Evolutionary conservation across 164 flowering plant genomes (phyloP).

Genomic region (Malania oleifera): DNA sequence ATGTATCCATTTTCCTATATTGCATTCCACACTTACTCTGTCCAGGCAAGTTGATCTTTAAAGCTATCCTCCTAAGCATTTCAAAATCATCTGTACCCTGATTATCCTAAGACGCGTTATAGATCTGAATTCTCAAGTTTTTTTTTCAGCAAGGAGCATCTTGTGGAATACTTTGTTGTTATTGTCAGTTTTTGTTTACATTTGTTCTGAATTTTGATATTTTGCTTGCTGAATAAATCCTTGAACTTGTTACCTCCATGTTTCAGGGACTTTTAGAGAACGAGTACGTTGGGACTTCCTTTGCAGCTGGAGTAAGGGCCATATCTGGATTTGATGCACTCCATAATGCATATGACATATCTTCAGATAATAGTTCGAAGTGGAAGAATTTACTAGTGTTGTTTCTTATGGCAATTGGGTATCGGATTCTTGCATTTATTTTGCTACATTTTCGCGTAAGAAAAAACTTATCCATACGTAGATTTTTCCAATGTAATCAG

Average conservation of each 20-base stretch:
- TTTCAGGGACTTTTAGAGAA: constrained; percentile 91
- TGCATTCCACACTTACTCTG: constrained; percentile 87
- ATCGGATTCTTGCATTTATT: constrained; percentile 56
- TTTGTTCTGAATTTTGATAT: no score
- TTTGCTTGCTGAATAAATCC: neutral
- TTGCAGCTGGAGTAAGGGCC: constrained; percentile 85
- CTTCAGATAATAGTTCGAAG: constrained; percentile 53
- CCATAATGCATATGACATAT: constrained; percentile 57
- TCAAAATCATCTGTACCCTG: no score
- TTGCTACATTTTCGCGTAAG: constrained; percentile 53
- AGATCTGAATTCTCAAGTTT: no score
- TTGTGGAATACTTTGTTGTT: no score
- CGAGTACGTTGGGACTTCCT: constrained; percentile 77
- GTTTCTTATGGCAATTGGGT: constrained; percentile 71
- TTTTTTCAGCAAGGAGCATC: no score
- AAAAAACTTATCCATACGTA: constrained; percentile 22
- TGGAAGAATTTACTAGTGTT: constrained; percentile 76
- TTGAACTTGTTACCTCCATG: constrained; percentile 1
- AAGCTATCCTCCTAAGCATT: neutral
- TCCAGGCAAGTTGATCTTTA: constrained; percentile 61
- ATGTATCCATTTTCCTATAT: constrained; percentile 86
- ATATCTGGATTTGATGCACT: constrained; percentile 85
- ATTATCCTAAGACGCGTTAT: no score
- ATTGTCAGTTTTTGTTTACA: no score
- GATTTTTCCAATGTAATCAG: constrained; percentile 29